Conservation (phyloP, 106 monocot species). For the Dendrobium catenatum region DNA sequence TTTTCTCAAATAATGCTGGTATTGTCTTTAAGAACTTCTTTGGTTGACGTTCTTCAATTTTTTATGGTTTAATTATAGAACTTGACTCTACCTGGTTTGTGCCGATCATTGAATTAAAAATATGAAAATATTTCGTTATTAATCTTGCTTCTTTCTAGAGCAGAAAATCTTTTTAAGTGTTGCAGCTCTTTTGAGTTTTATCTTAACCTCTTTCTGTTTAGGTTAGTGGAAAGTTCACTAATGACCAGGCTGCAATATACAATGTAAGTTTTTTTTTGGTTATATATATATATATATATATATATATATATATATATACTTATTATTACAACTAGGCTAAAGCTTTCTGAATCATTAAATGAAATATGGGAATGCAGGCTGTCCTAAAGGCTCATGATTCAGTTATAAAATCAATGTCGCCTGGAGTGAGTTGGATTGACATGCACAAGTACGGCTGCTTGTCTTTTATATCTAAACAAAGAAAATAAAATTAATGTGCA, state of each 20-base stretch:
- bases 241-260: constrained; percentile 71
- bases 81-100: background rate
- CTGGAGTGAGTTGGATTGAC: constrained; percentile 88
- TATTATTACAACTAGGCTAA: background rate
- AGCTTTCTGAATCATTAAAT: background rate
- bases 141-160: background rate
- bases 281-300: constrained; percentile 4
- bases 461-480: background rate
- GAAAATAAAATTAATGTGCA: background rate
- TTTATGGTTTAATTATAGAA: background rate
- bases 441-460: constrained; percentile 79
- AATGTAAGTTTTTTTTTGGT: constrained; percentile 53
- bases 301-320: background rate
- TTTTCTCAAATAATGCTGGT: no score
- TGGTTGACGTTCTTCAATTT: background rate
- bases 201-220: constrained; percentile 16
- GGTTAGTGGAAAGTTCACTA: constrained; percentile 87
- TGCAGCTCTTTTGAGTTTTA: background rate
- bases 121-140: background rate
- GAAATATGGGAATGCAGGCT: constrained; percentile 40
- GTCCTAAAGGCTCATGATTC: constrained; percentile 82
- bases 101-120: background rate
- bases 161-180: background rate
- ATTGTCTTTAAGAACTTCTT: background rate
- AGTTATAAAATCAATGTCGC: constrained; percentile 67